These are phyloP conservation scores for Neurospora sp. DNA, from an alignment of 495 filamentous ascomycete species.

Conservation along the genomic window DNA sequence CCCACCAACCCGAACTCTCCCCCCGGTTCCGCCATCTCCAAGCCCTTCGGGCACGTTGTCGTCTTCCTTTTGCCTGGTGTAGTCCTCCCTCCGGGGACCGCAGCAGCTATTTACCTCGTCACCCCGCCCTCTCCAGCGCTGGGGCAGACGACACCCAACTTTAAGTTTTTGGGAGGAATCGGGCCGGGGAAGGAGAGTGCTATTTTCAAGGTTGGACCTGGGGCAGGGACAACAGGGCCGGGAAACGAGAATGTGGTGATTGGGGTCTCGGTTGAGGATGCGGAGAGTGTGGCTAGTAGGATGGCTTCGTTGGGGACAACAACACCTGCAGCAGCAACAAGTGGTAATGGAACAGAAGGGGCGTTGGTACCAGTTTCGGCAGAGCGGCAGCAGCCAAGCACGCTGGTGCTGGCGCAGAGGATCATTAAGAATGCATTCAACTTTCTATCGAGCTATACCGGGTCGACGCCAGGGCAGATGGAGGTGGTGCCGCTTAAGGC, in stretches of 20 bases:
- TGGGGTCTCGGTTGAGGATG: conserved; percentile 75
- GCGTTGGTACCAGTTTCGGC: conserved; percentile 10
- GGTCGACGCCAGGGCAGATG: conserved; percentile 36
- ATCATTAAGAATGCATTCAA: conserved; percentile 98
- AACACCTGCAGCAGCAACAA: conserved; percentile 10
- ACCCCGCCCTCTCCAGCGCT: conserved; percentile 16
- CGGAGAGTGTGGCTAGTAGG: conserved; percentile 53
- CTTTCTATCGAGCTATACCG: conserved; percentile 81
- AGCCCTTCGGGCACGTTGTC: conserved; percentile 64
- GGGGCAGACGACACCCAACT: conserved; percentile 33
- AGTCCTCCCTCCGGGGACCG: conserved; percentile 60
- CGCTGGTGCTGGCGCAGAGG: conserved; percentile 73
- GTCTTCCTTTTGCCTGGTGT: conserved; percentile 83
- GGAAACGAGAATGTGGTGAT: conserved; percentile 45
- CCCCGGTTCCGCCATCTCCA: background rate
- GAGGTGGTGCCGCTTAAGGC: conserved; percentile 84
- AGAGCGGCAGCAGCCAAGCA: conserved; percentile 33
- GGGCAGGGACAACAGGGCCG: conserved; percentile 3
- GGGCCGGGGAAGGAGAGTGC: conserved; percentile 81
- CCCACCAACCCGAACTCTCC: conserved; percentile 4
- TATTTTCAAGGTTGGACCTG: conserved; percentile 58
- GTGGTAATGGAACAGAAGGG: conserved; percentile 8
- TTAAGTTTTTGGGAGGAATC: conserved; percentile 78
- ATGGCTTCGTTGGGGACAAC: conserved; percentile 47
- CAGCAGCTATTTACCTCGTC: conserved; percentile 81